Evolutionary conservation across 768 basidiomycete genomes (phyloP), one percentile per base, ranked within the genome.

Genomic region (Tylopilus vinaceipallidus): DNA sequence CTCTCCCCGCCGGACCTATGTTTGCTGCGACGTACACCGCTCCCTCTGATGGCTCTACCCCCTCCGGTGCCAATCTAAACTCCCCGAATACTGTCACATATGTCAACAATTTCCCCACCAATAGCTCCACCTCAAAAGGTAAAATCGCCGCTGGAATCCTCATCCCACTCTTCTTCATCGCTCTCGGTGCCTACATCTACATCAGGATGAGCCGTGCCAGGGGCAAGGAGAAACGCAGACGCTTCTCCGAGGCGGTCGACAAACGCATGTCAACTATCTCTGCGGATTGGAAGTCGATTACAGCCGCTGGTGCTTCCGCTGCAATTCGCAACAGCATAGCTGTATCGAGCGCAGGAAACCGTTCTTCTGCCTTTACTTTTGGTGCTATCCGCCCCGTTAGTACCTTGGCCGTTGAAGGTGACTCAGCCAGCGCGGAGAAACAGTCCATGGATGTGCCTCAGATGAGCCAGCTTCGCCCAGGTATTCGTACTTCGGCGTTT

Each of bases 241-340:
- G 74, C 19, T 92, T 80, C 75, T 81, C 77, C 34, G 76, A 83
- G 63, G 78, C 73, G 10, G 66, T 92, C 65, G 89, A 92, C 71
- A 82, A 81, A 66, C 85, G 89, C 65, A 91, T 92, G 89, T 85
- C 82, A 2, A 87, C 84, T 42, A 88, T 91, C 56, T 84, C 82
- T 6, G 71, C 76, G 17, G 86, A 90, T 60, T 91, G 89, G 89
- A 85, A 84, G 64, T 75, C 77, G 37, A 82, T 90, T 57, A 80
- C 84, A 8, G 71, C 74, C 6, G 83, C 79, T 4, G 89, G 87
- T 41, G 90, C 88, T 1, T 73, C 74, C 19, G 86, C 83, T 29
- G 90, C 87, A 11, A 84, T 92, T 55, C 80, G 88, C 51, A 77
- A 75, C 56, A 83, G 80, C 36, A 82, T 88, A 24, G 83, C 83